These are phyloP conservation scores for Moelleriella libera DNA, from an alignment of 2,329 filamentous ascomycete genomes.

Conservation along the genomic window DNA sequence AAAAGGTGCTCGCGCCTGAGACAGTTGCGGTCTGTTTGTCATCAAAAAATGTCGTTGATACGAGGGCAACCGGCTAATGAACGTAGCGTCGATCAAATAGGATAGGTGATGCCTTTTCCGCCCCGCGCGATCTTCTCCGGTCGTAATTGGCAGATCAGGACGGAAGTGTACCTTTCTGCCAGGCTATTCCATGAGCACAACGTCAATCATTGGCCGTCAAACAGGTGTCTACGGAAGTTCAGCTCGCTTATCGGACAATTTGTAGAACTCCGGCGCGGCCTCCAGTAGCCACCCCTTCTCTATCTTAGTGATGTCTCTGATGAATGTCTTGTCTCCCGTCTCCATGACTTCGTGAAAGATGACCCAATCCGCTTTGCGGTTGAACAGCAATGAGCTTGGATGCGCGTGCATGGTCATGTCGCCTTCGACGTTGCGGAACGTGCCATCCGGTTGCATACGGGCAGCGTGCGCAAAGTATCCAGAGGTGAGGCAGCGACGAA, in stretches of 20 bases:
- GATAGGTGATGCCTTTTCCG: no score
- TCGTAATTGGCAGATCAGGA: no score
- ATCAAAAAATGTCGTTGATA: no score
- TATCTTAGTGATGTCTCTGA: conserved; percentile 84
- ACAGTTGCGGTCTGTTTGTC: no score
- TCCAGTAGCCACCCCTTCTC: conserved; percentile 87
- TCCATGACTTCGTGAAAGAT: conserved; percentile 91
- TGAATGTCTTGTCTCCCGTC: conserved; percentile 75
- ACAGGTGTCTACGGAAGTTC: conserved; percentile 3
- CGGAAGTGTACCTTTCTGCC: no score
- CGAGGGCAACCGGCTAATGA: no score
- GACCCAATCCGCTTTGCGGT: conserved; percentile 92
- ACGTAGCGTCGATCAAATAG: no score
- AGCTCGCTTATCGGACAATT: conserved; percentile 27
- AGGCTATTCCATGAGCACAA: no score
- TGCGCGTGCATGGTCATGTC: conserved; percentile 71
- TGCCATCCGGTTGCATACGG: conserved; percentile 86
- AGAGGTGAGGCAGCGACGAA: conserved; percentile 70
- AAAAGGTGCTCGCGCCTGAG: no score
- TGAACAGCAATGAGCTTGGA: conserved; percentile 88
- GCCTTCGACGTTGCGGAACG: conserved; percentile 73
- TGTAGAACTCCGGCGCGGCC: conserved; percentile 75
- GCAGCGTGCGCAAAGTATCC: conserved; percentile 92
- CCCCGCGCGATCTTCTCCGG: no score
- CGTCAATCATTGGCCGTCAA: neutral